Evolutionary conservation across 169 alveolate genomes (phyloP), one percentile per base, ranked within the genome.

Genomic region (Plasmodium gallinaceum): DNA sequence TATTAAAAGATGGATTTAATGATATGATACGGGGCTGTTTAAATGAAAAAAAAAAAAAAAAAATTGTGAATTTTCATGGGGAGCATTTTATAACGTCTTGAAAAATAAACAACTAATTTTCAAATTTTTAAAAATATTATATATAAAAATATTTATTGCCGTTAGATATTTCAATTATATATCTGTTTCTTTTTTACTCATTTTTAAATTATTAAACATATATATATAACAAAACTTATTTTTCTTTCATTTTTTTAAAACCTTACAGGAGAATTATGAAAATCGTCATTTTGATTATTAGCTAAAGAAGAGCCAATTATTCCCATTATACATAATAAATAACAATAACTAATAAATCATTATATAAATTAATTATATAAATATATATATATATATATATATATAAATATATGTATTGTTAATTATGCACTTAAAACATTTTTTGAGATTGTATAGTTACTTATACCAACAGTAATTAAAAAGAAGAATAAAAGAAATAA

Each of bases 241-340:
- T 16, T 52, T 52, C 62, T 48, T 69, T 46, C 45, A 46, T 48
- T 9, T 51, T 69, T 69, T 69, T 16, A 69, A 46, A 69, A 69
- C 8, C 78, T 69, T 45, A 69, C 78, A 48, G 18, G 61, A 58
- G 60, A 37, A 39, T 45, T 42, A 18, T 51, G 64, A 75, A 18
- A 20, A 22, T 58, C 74, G 42, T 72, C 70, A 54, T 75, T 74
- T 75, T 39, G 60, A 66, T 75, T 75, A 54, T 48, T 61, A 60
- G 62, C 5, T 42, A 62, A 18, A 24, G 88, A 60, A 42, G 88
- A 75, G 61, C 74, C 74, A 14, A 75, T 75, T 75, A 75, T 75
- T 51, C 88, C 88, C 88, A 75, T 75, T 75, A 75, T 75, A 75
- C 88, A 75, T 58, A 75, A 75, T 60, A 43, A 37, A 12, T 16